phyloP scores from a whole-genome alignment of 2,329 filamentous ascomycete genomes.

The Trichoderma sp. region DNA sequence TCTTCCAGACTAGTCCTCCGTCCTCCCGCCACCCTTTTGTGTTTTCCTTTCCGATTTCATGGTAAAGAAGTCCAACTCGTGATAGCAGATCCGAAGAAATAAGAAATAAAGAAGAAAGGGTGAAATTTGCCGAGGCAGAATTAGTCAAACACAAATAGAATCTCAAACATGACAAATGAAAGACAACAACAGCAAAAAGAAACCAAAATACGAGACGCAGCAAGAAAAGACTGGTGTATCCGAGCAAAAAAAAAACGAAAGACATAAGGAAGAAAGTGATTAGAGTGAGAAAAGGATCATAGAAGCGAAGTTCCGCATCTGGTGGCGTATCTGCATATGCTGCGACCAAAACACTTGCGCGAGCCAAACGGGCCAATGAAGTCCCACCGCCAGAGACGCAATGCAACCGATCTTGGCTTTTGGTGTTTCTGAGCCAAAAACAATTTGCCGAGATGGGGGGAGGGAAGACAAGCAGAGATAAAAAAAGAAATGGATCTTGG shows the following conservation, averaged over 20 bases:
- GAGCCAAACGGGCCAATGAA: not conserved
- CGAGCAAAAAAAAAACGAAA: not conserved
- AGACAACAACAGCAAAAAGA: not conserved
- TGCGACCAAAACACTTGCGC: not conserved
- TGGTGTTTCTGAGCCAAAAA: not conserved
- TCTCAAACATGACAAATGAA: not conserved
- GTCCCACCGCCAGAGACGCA: not conserved
- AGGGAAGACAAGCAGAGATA: not conserved
- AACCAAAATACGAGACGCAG: not conserved
- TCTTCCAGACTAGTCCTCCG: too few relatives aligned
- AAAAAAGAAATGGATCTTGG: not conserved
- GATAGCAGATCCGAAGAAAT: not conserved
- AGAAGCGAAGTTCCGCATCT: not conserved
- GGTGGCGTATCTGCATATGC: slow-evolving; percentile 2
- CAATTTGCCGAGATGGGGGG: not conserved
- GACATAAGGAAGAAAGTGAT: not conserved
- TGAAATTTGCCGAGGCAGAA: not conserved
- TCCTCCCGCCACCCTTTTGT: not conserved
- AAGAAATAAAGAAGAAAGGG: not conserved
- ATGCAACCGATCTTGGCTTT: not conserved
- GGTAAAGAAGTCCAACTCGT: not conserved
- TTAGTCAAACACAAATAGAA: not conserved
- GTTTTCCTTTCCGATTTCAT: not conserved
- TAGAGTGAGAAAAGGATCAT: not conserved
- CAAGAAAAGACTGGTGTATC: not conserved